Base-by-base conservation (phyloP, 176 grass and related monocot genomes). In the Phoenix dactylifera region DNA sequence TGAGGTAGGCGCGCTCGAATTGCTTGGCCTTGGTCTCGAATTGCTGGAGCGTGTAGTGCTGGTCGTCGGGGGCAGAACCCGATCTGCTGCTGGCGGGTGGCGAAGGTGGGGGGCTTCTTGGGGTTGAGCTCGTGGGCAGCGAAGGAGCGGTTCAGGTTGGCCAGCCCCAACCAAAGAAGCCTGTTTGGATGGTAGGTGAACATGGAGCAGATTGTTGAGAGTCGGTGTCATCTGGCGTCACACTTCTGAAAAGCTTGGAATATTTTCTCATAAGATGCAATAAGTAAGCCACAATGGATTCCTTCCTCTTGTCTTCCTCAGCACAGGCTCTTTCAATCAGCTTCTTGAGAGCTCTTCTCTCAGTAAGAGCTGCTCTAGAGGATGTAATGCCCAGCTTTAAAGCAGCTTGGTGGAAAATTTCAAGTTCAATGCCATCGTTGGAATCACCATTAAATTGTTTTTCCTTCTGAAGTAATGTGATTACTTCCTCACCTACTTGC, bases 111-210 rank as follows among this genome's bases (percentile, higher is more conserved):
- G 32, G 26, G 29, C 50, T 54, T 73, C 59, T 51, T 19, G 18
- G 49, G 49, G 58, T 5, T 19, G 32, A 83, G 65, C 52, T 72
- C 65, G 26, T 79, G 80, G 35, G 84, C 82, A 56, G 88, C 62
- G 87, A 98, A 92, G 73, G 93, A 92, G 79, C 93, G 87, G 53
- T 87, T 75, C 62, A 98, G 70, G 70, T 85, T 89, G 54, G 81
- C 63, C n/a, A n/a, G n/a, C n/a, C n/a, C n/a, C n/a, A n/a, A n/a
- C n/a, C n/a, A n/a, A n/a, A n/a, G n/a, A n/a, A n/a, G n/a, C n/a
- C n/a, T n/a, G n/a, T n/a, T n/a, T n/a, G 12, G 49, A 78, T 50
- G 10, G 51, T 70, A 12, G 59, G 62, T 52, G 83, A 95, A 35
- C 62, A 63, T 7, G 81, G 53, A 65, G 80, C 53, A 60, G 83